Percentiles rank a stretch among this genome's conserved stretches.
These are phyloP conservation scores for Trypanosoma congolense DNA, from an alignment of 208 protist genomes.

Conservation along the genomic window DNA sequence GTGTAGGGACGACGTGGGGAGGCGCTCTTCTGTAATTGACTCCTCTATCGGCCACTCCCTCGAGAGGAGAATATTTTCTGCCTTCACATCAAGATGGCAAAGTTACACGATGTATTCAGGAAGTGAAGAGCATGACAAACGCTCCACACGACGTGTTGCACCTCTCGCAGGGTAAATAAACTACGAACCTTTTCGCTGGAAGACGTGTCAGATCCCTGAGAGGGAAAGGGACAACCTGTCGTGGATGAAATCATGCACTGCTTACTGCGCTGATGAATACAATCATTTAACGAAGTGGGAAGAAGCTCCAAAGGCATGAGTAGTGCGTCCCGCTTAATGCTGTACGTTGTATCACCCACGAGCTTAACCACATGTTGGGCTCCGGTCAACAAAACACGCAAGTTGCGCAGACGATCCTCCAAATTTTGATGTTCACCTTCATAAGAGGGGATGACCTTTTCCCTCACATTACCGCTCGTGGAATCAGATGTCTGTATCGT, in stretches of 20 bases:
- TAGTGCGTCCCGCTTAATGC: constrained; percentile 10
- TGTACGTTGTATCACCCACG: constrained; percentile 19
- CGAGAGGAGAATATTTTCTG: constrained; percentile 32
- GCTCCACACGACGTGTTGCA: constrained; percentile 21
- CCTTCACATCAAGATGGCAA: constrained; percentile 37
- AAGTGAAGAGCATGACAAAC: constrained; percentile 20
- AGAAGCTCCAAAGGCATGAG: constrained; percentile 15
- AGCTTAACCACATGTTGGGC: constrained; percentile 9
- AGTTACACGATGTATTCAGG: constrained; percentile 6
- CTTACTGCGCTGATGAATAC: constrained; percentile 8
- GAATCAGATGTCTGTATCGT: background rate
- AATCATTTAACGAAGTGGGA: constrained; percentile 11
- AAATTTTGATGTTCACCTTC: background rate
- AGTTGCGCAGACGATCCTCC: background rate
- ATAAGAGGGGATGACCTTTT: background rate
- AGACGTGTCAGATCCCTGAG: background rate
- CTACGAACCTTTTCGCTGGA: background rate
- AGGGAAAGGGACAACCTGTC: background rate
- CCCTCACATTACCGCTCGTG: background rate
- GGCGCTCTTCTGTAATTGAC: background rate
- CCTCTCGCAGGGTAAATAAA: constrained; percentile 17
- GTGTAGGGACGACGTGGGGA: background rate
- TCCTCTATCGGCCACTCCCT: background rate
- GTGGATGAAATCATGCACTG: background rate
- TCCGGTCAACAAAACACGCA: background rate